Conservation (phyloP, 2,329 filamentous ascomycete genomes). For the Trichoderma sp. region DNA sequence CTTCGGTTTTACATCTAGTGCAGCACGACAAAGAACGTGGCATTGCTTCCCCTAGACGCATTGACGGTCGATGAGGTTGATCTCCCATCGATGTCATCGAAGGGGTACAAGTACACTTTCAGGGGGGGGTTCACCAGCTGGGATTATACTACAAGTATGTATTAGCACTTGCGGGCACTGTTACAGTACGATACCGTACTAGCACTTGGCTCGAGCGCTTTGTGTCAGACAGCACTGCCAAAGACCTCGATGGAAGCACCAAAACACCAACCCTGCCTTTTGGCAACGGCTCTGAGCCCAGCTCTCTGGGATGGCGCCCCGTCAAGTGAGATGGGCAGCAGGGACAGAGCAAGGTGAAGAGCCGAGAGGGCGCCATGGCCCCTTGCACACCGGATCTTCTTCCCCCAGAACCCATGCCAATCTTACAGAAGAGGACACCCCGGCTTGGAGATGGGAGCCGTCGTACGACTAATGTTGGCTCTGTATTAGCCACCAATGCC, state of each 20-base stretch:
- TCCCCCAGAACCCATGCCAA: not conserved
- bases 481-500: not conserved
- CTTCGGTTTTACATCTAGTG: not conserved
- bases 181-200: not conserved
- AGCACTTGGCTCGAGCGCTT: not conserved
- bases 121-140: not conserved
- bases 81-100: not conserved
- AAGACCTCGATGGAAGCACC: too few species aligned
- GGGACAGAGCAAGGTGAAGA: not conserved
- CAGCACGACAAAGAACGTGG: not conserved
- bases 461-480: not conserved
- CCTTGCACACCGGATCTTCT: conserved; percentile 11
- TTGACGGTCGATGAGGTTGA: not conserved
- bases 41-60: not conserved
- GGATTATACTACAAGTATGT: not conserved
- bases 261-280: not conserved
- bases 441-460: not conserved
- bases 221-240: not conserved
- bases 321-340: not conserved
- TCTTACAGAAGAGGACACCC: not conserved
- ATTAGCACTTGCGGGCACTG: not conserved
- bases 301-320: not conserved
- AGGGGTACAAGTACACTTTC: not conserved
- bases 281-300: not conserved
- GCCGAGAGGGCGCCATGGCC: not conserved